Conservation (phyloP, 1,139 yeast species). For the Suhomyces choctaworum region DNA sequence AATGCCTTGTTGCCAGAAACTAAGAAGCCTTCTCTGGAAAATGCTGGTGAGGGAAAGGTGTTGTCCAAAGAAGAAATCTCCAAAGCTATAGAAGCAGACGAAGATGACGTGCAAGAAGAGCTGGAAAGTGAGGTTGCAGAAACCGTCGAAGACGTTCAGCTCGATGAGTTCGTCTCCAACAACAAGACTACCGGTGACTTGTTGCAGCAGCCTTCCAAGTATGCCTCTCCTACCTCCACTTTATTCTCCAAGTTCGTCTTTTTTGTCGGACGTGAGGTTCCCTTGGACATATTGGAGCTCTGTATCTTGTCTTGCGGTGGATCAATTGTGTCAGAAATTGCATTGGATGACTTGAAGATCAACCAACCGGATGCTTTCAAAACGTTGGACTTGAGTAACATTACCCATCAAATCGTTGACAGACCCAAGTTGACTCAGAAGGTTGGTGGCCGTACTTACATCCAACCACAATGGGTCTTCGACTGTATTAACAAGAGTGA, state of each 20-base stretch:
- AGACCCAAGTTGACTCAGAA: conserved; percentile 78
- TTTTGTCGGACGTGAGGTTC: conserved; percentile 93
- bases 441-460: conserved; percentile 88
- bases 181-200: conserved; percentile 72
- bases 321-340: conserved; percentile 78
- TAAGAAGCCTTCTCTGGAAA: conserved; percentile 15
- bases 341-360: conserved; percentile 68
- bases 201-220: conserved; percentile 75
- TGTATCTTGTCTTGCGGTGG: conserved; percentile 89
- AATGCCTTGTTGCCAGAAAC: conserved; percentile 45
- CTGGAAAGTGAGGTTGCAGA: conserved; percentile 38
- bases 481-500: conserved; percentile 82
- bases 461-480: conserved; percentile 98
- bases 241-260: conserved; percentile 77
- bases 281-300: conserved; percentile 87
- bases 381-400: conserved; percentile 60
- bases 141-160: conserved; percentile 44
- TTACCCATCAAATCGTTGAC: conserved; percentile 94
- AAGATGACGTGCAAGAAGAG: conserved; percentile 37
- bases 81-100: conserved; percentile 55
- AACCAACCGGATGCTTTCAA: conserved; percentile 41
- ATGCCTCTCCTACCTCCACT: conserved; percentile 56
- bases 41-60: conserved; percentile 33
- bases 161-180: conserved; percentile 70
- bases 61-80: conserved; percentile 47